These are phyloP conservation scores for Solanum ahanhuiri DNA, from an alignment of 257 asterid genomes.

Conservation along the genomic window DNA sequence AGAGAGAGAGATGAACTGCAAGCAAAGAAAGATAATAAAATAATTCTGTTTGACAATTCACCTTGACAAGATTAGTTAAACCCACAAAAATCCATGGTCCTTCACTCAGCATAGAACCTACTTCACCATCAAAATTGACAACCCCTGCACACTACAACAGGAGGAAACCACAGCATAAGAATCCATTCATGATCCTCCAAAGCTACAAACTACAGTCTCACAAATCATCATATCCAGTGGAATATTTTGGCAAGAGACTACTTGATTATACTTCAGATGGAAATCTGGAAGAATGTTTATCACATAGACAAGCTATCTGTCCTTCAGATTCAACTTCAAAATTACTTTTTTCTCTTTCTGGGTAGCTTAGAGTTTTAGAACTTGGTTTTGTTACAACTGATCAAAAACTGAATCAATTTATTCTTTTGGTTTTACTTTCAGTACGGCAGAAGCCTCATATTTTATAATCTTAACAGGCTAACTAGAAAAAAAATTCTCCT, in stretches of 20 bases:
- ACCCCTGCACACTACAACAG: slow-evolving; percentile 50
- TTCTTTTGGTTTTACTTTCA: neutral
- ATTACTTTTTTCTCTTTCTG: neutral
- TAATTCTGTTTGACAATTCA: slow-evolving; percentile 14
- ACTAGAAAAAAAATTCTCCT: neutral
- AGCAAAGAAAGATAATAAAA: neutral
- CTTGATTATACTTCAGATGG: neutral
- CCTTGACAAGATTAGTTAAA: slow-evolving; percentile 80
- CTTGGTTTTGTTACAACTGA: neutral
- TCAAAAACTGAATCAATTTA: neutral
- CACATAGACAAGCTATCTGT: neutral
- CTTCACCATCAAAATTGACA: slow-evolving; percentile 53
- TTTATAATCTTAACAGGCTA: neutral
- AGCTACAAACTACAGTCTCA: neutral
- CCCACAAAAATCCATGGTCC: slow-evolving; percentile 98
- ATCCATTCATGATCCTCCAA: neutral
- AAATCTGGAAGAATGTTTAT: neutral
- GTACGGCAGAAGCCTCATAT: neutral
- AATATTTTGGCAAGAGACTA: neutral
- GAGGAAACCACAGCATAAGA: slow-evolving; percentile 4
- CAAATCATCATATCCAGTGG: neutral
- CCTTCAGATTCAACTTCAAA: neutral
- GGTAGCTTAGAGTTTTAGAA: neutral
- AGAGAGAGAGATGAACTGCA: neutral
- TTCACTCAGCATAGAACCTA: slow-evolving; percentile 91